Evolutionary conservation across 768 basidiomycete species (phyloP).

Genomic region (Nevesoporus exiguus): DNA sequence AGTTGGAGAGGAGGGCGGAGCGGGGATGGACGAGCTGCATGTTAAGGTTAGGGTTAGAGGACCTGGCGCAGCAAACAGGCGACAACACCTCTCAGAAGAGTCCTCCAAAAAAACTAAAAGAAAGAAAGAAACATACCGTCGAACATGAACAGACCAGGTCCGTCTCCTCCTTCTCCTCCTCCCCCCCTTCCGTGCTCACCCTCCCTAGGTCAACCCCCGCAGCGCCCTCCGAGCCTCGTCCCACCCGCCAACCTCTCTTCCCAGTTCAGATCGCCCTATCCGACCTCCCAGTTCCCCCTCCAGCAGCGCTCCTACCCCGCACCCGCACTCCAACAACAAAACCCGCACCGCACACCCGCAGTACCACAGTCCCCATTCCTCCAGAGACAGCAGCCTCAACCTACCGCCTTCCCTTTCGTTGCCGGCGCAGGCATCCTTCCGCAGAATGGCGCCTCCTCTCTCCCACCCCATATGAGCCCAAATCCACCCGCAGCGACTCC

Average conservation of each 20-base stretch:
- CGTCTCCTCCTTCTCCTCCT: conserved; percentile 17
- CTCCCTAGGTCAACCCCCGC: conserved; percentile 69
- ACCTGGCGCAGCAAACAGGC: conserved; percentile 22
- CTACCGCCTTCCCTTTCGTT: conserved; percentile 60
- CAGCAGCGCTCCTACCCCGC: conserved; percentile 31
- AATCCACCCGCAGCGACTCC: conserved; percentile 36
- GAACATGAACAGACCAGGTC: conserved; percentile 62
- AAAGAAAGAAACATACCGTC: conserved; percentile 4
- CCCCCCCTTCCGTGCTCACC: conserved; percentile 21
- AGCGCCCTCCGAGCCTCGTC: conserved; percentile 72
- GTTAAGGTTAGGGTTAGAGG: conserved; percentile 24
- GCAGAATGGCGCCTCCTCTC: conserved; percentile 52
- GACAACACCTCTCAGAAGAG: conserved; percentile 25
- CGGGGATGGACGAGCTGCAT: conserved; percentile 46
- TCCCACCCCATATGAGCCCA: conserved; percentile 58
- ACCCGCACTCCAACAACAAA: conserved; percentile 51
- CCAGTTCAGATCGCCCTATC: conserved; percentile 57
- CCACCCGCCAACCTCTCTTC: conserved; percentile 59
- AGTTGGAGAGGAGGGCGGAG: conserved; percentile 83
- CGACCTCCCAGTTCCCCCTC: conserved; percentile 35
- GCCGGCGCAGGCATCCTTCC: conserved; percentile 40
- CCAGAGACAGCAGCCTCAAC: conserved; percentile 46
- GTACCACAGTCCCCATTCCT: conserved; percentile 63
- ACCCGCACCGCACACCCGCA: conserved; percentile 56
- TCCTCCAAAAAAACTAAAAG: conserved; percentile 2